Conservation (phyloP, 495 filamentous ascomycete genomes). For the Aspergillus sparsus region DNA sequence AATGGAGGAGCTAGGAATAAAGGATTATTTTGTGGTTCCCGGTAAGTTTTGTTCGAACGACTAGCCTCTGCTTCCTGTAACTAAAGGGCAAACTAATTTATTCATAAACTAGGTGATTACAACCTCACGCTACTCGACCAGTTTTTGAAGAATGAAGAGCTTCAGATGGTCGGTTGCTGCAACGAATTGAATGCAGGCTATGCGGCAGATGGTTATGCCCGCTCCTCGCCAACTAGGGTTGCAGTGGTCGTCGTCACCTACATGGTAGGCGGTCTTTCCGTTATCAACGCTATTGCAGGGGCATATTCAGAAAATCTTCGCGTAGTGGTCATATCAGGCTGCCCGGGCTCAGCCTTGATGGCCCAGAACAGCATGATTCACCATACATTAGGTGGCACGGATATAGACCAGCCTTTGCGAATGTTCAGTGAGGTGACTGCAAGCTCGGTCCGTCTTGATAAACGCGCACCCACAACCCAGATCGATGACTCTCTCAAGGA, state of each 20-base stretch:
- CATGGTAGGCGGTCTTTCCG: conserved; percentile 72
- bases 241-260: conserved; percentile 72
- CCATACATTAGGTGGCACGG: conserved; percentile 2
- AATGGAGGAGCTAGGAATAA: conserved; percentile 15
- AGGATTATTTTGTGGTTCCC: conserved; percentile 16
- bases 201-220: conserved; percentile 75
- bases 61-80: too few relatives aligned
- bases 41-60: neutral
- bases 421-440: conserved; percentile 10
- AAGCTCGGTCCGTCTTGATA: neutral
- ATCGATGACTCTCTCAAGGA: conserved; percentile 7
- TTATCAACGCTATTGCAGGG: conserved; percentile 69
- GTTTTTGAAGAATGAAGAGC: conserved; percentile 49
- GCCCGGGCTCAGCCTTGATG: neutral
- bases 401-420: conserved; percentile 11
- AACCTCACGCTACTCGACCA: conserved; percentile 67
- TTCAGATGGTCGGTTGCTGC: conserved; percentile 71
- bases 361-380: conserved; percentile 5
- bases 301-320: conserved; percentile 71
- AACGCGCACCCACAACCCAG: neutral
- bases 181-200: conserved; percentile 81
- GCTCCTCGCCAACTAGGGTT: conserved; percentile 57
- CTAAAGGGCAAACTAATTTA: too few relatives aligned
- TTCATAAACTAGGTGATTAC: conserved; percentile 57
- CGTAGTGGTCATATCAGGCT: conserved; percentile 73